phyloP scores from a whole-genome alignment of 2,329 filamentous ascomycete species.

The Thyridium curvatum region DNA sequence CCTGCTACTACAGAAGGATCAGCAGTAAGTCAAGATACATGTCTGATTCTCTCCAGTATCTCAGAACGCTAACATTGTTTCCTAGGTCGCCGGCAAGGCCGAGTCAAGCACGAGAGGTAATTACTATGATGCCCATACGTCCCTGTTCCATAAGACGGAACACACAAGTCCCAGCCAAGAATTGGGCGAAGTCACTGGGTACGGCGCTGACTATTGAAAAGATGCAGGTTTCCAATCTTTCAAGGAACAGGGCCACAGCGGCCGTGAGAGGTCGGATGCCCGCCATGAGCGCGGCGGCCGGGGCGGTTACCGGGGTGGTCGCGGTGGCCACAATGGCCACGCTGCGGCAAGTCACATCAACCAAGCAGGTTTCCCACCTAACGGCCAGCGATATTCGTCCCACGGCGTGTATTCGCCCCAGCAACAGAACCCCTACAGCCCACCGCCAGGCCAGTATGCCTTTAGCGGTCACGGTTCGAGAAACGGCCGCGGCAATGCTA shows the following conservation, averaged over 20 bases:
- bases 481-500: background rate
- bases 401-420: constrained; percentile 20
- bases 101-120: too few species aligned
- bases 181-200: constrained; percentile 6
- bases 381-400: constrained; percentile 22
- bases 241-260: constrained; percentile 17
- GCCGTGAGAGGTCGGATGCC: constrained; percentile 28
- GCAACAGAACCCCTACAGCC: constrained; percentile 34
- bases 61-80: too few species aligned
- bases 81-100: too few species aligned
- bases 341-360: constrained; percentile 20
- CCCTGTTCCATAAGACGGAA: constrained; percentile 3
- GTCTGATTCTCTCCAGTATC: too few species aligned
- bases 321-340: constrained; percentile 33
- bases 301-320: constrained; percentile 36
- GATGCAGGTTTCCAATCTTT: constrained; percentile 10
- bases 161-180: constrained; percentile 2
- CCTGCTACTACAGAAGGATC: constrained; percentile 18
- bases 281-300: constrained; percentile 29
- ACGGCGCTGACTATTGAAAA: constrained; percentile 9
- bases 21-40: constrained; percentile 26
- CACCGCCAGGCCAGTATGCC: constrained; percentile 33
- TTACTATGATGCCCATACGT: constrained; percentile 6
- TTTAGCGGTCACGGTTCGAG: constrained; percentile 16
- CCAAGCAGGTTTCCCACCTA: constrained; percentile 26